Evolutionary conservation across 2,329 filamentous ascomycete species (phyloP), one percentile per base, ranked within the genome.

Genomic region (Colletotrichum nymphaeae): DNA sequence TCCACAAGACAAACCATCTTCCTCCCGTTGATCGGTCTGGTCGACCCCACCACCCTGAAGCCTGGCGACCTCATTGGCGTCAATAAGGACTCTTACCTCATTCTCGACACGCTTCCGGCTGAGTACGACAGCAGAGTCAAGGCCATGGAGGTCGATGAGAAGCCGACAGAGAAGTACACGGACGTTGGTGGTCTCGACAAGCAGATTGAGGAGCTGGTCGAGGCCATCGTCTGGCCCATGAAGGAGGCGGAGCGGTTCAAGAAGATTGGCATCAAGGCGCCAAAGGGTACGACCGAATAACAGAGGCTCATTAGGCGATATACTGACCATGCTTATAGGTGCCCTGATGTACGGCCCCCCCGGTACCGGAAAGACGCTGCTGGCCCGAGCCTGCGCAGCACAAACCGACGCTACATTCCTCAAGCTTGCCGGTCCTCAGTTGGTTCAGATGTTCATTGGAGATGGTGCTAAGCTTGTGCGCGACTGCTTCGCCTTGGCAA

Each of bases 71-170:
- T 99, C 60, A 99, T 99, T 75, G 97, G 97, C 84, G 95, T 99
- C 72, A 98, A 99, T 84, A 99, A 99, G 87, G 97, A 99, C 80
- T 98, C 96, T 72, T 99, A 99, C 83, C 92, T 99, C 46, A 94
- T 99, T 76, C 90, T 99, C 71, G 97, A 99, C 82, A 99, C 97
- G 28, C 88, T 99, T 77, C 97, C 97, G 1, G 97, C 97, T 59
- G 97, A 99, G 84, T 99, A 99, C 81, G 97, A 99, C 82, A 98
- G 96, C 86, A 92, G 97, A 83, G 97, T 99, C 77, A 99, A 99
- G 88, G 97, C 97, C 46, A 99, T 99, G 97, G 97, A 99, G 87
- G 97, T 99, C 8, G 97, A 99, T 80, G 97, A 99, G 89, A 99
- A 99, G 89, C 97, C 97, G 11, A 98, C 95, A 52, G 97, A 99